Percentiles rank a stretch among this genome's conserved stretches.
These are phyloP conservation scores for Cryptosporidium parvum DNA, from an alignment of 169 alveolate species.

Conservation along the genomic window DNA sequence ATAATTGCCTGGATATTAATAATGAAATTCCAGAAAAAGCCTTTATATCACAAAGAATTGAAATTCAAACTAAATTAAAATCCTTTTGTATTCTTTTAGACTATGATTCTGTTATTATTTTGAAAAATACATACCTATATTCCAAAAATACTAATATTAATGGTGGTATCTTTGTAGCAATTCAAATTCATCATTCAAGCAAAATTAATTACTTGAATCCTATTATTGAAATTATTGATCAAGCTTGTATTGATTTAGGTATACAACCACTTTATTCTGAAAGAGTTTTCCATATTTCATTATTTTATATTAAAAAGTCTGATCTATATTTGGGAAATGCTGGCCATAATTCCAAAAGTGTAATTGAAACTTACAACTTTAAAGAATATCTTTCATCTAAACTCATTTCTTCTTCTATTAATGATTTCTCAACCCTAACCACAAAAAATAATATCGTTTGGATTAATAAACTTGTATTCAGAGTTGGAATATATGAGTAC, in stretches of 20 bases:
- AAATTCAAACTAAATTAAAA: not conserved
- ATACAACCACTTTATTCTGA: slow-evolving; percentile 1
- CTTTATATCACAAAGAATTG: not conserved
- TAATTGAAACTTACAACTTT: not conserved
- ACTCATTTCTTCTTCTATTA: not conserved
- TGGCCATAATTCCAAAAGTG: not conserved
- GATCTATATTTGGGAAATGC: not conserved
- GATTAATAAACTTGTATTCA: slow-evolving; percentile 18
- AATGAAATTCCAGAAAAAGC: not conserved
- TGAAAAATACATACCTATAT: not conserved
- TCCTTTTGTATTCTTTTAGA: slow-evolving; percentile 17
- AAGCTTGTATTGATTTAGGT: slow-evolving; percentile 4
- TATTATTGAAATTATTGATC: slow-evolving; percentile 14
- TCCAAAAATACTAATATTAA: not conserved
- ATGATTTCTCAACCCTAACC: not conserved
- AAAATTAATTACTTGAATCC: slow-evolving; percentile 21
- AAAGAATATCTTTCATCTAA: not conserved
- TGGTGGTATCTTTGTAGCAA: slow-evolving; percentile 10
- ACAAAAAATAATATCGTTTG: not conserved
- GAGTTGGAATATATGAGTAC: slow-evolving; percentile 42
- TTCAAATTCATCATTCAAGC: not conserved
- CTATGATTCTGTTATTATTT: not conserved
- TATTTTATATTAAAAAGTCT: slow-evolving; percentile 20
- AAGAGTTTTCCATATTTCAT: slow-evolving; percentile 8
- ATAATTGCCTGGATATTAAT: not conserved